Evolutionary conservation across 352 stramenopile species (phyloP).

Genomic region (Phytophthora sp.): DNA sequence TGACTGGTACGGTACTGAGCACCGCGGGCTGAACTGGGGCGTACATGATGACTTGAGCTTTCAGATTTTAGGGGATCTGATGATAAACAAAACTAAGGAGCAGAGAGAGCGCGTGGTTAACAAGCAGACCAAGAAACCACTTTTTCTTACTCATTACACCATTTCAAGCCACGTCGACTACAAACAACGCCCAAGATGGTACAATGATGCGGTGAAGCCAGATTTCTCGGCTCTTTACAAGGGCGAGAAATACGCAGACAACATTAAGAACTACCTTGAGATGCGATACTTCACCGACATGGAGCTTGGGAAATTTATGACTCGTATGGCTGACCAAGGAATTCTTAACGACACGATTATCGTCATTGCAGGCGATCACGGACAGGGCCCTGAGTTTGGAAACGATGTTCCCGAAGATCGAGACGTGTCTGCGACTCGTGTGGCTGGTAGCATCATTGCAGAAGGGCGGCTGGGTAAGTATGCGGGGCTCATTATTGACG

Average conservation of each 20-base stretch:
- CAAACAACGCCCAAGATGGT: conserved; percentile 9
- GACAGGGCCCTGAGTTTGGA: conserved; percentile 5
- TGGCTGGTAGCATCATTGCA: conserved; percentile 4
- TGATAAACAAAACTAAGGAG: conserved; percentile 7
- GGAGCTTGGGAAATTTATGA: conserved; percentile 11
- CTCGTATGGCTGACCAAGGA: not conserved
- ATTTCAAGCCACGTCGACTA: not conserved
- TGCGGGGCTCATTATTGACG: conserved; percentile 6
- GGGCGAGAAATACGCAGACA: not conserved
- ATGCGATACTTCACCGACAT: conserved; percentile 10
- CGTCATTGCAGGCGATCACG: conserved; percentile 8
- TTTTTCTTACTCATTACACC: too few species aligned
- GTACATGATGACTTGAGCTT: conserved; percentile 10
- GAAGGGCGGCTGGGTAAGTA: conserved; percentile 6
- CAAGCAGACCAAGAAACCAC: not conserved
- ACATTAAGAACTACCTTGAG: conserved; percentile 7
- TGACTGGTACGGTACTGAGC: not conserved
- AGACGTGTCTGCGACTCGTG: conserved; percentile 5
- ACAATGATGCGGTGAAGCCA: not conserved
- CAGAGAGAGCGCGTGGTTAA: not conserved
- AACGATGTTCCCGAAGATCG: conserved; percentile 4
- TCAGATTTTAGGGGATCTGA: conserved; percentile 4
- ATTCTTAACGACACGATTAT: conserved; percentile 11
- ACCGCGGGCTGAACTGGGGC: not conserved
- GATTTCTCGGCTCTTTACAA: not conserved